phyloP scores from a whole-genome alignment of 2,329 filamentous ascomycete species.

The Aspergillus phoenicis region DNA sequence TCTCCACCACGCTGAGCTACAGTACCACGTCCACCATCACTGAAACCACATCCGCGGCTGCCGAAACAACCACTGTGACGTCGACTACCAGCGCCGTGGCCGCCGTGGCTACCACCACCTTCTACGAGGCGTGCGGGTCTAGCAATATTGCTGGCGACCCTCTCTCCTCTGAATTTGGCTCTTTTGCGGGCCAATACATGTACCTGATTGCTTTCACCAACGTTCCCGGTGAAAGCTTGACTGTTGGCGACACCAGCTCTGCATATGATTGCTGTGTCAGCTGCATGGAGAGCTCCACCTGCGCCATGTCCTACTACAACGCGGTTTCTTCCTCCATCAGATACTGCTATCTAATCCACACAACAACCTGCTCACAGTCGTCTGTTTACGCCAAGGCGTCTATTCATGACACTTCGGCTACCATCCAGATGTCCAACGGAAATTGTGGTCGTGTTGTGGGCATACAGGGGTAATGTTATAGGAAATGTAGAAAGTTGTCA shows the following conservation, averaged over 20 bases:
- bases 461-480: neutral
- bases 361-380: neutral
- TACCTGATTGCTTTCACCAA: neutral
- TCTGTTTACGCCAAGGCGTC: neutral
- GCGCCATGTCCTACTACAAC: slow-evolving; percentile 8
- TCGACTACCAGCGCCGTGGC: neutral
- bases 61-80: neutral
- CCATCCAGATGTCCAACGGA: slow-evolving; percentile 5
- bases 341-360: slow-evolving; percentile 2
- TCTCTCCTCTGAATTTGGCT: neutral
- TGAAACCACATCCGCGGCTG: neutral
- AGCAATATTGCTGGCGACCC: neutral
- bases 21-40: slow-evolving; percentile 3
- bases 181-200: neutral
- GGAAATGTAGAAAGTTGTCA: too few species aligned
- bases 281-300: slow-evolving; percentile 1
- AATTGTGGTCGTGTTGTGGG: neutral
- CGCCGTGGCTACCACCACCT: neutral
- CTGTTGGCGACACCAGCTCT: neutral
- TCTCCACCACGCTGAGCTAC: neutral
- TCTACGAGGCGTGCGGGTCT: neutral
- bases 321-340: neutral
- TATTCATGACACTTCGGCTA: neutral
- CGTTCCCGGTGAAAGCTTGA: neutral
- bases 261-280: slow-evolving; percentile 8